Evolutionary conservation across 257 asterid species (phyloP).

Genomic region (Solanum lignicaule): DNA sequence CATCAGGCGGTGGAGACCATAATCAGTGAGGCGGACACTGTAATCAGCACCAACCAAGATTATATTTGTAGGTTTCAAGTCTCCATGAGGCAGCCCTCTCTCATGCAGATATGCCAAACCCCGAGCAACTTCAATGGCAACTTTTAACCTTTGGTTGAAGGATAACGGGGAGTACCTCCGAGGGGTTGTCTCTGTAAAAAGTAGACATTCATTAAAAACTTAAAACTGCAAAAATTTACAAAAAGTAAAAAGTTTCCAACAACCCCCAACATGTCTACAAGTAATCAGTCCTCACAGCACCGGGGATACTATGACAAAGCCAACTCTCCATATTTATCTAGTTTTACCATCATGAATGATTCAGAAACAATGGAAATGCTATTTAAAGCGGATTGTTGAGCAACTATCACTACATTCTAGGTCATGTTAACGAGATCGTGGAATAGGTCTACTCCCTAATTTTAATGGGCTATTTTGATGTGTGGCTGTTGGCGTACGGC

Average conservation of each 20-base stretch:
- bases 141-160: slow-evolving; percentile 66
- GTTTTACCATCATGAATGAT: not conserved
- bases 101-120: slow-evolving; percentile 74
- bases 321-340: not conserved
- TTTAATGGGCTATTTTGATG: not conserved
- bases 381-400: not conserved
- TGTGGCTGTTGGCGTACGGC: not conserved
- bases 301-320: not conserved
- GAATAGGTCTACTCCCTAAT: not conserved
- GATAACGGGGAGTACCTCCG: slow-evolving; percentile 75
- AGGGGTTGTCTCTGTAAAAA: slow-evolving; percentile 76
- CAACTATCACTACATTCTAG: not conserved
- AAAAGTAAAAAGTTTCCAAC: not conserved
- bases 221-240: not conserved
- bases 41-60: slow-evolving; percentile 52
- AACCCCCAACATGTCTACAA: not conserved
- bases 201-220: not conserved
- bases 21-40: slow-evolving; percentile 59
- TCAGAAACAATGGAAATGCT: not conserved
- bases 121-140: slow-evolving; percentile 72
- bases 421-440: not conserved
- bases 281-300: not conserved
- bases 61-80: slow-evolving; percentile 89
- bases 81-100: slow-evolving; percentile 81
- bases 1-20: slow-evolving; percentile 93